Evolutionary conservation across 768 basidiomycete genomes (phyloP).

Genomic region (Leccinum boreale): DNA sequence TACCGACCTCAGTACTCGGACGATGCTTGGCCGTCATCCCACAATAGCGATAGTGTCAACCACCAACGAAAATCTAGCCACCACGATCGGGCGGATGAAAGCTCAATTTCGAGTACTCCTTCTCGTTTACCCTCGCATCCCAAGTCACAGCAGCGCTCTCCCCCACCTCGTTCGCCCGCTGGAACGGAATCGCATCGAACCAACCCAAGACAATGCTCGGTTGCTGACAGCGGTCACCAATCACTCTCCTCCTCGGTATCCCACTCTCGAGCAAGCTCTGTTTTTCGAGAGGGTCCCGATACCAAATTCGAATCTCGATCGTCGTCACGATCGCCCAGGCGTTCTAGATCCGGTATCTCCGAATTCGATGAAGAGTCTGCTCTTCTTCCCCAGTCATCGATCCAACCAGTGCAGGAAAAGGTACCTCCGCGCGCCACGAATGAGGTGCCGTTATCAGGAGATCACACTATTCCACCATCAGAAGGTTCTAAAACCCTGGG

Average conservation of each 20-base stretch:
- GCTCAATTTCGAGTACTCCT: conserved; percentile 33
- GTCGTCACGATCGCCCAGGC: conserved; percentile 51
- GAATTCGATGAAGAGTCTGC: conserved; percentile 17
- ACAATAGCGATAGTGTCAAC: conserved; percentile 32
- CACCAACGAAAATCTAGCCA: conserved; percentile 16
- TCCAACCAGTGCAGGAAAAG: conserved; percentile 36
- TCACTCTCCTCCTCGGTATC: conserved; percentile 18
- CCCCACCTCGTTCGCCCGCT: conserved; percentile 18
- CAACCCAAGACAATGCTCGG: conserved; percentile 1
- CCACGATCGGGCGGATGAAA: conserved; percentile 28
- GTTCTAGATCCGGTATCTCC: conserved; percentile 27
- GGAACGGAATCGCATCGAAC: conserved; percentile 6
- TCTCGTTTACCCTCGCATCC: conserved; percentile 23
- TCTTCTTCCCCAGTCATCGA: conserved; percentile 18
- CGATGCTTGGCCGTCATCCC: conserved; percentile 29
- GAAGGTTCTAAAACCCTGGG: conserved; percentile 22
- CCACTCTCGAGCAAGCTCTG: conserved; percentile 27
- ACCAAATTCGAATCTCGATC: conserved; percentile 43
- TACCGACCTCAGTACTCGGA: conserved; percentile 50
- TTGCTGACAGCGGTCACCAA: conserved; percentile 12
- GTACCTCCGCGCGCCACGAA: conserved; percentile 21
- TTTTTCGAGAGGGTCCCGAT: conserved; percentile 28
- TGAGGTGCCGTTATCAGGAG: conserved; percentile 7
- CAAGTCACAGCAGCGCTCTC: conserved; percentile 20
- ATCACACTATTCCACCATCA: conserved; percentile 10